Evolutionary conservation across 2,329 filamentous ascomycete species (phyloP), one percentile per base, ranked within the genome.

Genomic region (Alternaria metachromatica): DNA sequence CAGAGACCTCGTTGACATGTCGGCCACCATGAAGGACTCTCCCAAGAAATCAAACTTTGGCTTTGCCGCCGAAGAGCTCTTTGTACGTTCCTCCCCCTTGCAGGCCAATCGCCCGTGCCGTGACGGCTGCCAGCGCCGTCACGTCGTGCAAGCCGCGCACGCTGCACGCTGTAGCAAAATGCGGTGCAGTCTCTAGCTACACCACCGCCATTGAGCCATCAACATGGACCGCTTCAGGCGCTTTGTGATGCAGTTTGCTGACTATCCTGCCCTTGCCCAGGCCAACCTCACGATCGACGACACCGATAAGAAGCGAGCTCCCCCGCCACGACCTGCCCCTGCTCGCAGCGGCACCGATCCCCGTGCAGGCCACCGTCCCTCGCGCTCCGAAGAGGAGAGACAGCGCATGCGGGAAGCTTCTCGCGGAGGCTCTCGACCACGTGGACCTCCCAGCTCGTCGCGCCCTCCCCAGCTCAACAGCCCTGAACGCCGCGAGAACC

Each of bases 231-330:
- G 66, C 6, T 81, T 82, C 63, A 73, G 75, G 23, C 77, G 78
- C 33, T 81, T 82, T 65, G 72, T 73, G 60, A 65, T 67, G 60
- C 69, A 75, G 48, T 83, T 83, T 67, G 76, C 82, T 84, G 71
- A 82, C 75, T 83, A 79, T 74, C 77, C 79, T 33, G 65, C 72
- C 55, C 66, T 76, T 18, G 20, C 72, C 62, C 79, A 93, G 92
- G 88, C 88, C 74, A 89, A 89, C 59, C 83, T 94, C 67, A 89
- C 86, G 7, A 82, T 94, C 48, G 87, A 90, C 60, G 89, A 92
- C 72, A 85, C 84, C 70, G 78, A 81, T 26, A 80, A 82, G 66
- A 80, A 82, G 66, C 70, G 80, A 56, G 69, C 68, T 18, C 70
- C 72, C n/a, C 67, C 74, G 6, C 65, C 73, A 5, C 74, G 76